A percentile compares a stretch with the other conserved stretches of the same genome.
phyloP scores from a whole-genome alignment of 768 basidiomycete genomes.

The Leccinum disarticulatum region DNA sequence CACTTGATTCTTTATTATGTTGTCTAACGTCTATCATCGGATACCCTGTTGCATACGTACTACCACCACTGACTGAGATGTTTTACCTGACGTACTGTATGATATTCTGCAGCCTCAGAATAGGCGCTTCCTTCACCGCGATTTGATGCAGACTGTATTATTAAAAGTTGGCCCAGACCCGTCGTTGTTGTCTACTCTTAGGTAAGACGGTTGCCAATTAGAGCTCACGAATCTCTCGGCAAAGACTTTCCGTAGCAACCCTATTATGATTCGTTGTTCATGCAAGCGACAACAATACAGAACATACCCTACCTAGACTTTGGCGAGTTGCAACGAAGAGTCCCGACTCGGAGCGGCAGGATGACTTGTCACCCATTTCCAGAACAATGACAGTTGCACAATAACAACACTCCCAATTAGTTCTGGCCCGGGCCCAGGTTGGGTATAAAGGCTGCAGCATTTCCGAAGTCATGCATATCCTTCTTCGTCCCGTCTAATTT shows the following conservation, averaged over 20 bases:
- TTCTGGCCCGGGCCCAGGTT: neutral
- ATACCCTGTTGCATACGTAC: constrained; percentile 41
- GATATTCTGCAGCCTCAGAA: constrained; percentile 19
- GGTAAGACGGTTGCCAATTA: neutral
- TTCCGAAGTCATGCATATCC: neutral
- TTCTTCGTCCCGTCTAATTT: neutral
- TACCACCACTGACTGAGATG: constrained; percentile 31
- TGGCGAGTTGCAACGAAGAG: neutral
- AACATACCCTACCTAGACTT: too few species aligned
- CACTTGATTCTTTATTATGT: constrained; percentile 30
- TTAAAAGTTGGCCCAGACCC: too few species aligned
- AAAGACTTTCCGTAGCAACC: neutral
- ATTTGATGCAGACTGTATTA: neutral
- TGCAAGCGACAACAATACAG: neutral
- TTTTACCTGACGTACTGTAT: constrained; percentile 28
- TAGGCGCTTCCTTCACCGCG: neutral
- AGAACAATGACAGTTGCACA: constrained; percentile 18
- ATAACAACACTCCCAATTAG: constrained; percentile 13
- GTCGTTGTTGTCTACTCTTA: neutral
- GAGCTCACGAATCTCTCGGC: neutral
- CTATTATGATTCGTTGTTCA: neutral
- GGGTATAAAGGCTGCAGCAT: constrained; percentile 17
- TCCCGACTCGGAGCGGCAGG: neutral
- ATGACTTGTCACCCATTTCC: neutral
- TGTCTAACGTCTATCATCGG: constrained; percentile 27